phyloP scores from a whole-genome alignment of 2,329 filamentous ascomycete genomes.

The Sclerotinia minor region DNA sequence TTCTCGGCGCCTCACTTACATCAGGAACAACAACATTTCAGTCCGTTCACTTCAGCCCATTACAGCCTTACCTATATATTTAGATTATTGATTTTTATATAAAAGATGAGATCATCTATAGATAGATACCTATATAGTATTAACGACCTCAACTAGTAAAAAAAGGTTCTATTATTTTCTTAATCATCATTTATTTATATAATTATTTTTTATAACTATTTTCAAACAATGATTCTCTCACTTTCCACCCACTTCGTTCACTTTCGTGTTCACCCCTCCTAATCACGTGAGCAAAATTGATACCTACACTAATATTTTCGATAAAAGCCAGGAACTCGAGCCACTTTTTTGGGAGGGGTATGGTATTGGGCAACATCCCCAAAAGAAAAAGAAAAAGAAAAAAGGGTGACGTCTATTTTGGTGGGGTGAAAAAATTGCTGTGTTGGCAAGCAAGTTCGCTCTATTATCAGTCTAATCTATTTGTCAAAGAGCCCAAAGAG shows the following conservation, averaged over 20 bases:
- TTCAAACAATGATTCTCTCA: background rate
- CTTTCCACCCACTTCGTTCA: constrained; percentile 6
- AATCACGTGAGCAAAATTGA: background rate
- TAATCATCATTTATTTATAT: background rate
- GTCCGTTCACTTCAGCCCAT: no score
- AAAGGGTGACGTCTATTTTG: constrained; percentile 12
- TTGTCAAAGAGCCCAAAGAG: background rate
- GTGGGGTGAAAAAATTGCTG: background rate
- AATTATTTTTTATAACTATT: background rate
- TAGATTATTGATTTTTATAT: no score
- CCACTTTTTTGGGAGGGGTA: background rate
- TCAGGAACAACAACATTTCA: background rate
- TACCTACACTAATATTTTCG: background rate
- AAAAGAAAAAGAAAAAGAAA: no score
- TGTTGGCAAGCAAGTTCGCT: background rate
- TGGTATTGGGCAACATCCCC: background rate
- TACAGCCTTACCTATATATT: background rate
- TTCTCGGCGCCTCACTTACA: constrained; percentile 12
- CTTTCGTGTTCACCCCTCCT: background rate
- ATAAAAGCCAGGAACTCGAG: constrained; percentile 2
- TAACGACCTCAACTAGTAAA: no score
- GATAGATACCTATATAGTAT: no score
- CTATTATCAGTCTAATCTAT: no score
- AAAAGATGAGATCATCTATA: no score
- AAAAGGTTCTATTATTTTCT: no score